These are phyloP conservation scores for Cytospora mali DNA, from an alignment of 2,329 filamentous ascomycete genomes.

Conservation along the genomic window DNA sequence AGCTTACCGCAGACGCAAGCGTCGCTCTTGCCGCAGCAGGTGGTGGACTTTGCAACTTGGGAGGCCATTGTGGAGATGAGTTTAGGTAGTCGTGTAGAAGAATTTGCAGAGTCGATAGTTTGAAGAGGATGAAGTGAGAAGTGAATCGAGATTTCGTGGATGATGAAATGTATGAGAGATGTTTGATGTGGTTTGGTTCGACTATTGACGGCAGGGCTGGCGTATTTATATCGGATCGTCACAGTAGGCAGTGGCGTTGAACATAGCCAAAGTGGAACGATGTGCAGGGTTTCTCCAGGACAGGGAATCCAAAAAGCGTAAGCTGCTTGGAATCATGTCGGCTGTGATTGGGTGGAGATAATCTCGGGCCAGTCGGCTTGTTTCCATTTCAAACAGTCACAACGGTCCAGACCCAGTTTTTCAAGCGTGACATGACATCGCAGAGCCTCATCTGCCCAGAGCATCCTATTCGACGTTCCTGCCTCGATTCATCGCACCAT, in stretches of 20 bases:
- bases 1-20: slow-evolving; percentile 62
- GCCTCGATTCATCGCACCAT: neutral
- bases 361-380: slow-evolving; percentile 23
- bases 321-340: slow-evolving; percentile 18
- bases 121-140: neutral
- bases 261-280: slow-evolving; percentile 7
- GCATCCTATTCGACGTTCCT: slow-evolving; percentile 18
- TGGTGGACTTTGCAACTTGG: slow-evolving; percentile 43
- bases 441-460: slow-evolving; percentile 15
- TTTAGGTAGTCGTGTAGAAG: slow-evolving; percentile 13
- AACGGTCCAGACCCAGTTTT: neutral
- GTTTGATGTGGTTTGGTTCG: neutral
- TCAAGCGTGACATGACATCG: slow-evolving; percentile 13
- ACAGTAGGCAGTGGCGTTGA: slow-evolving; percentile 11
- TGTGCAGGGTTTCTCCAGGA: slow-evolving; percentile 29
- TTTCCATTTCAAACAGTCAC: slow-evolving; percentile 10
- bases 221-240: slow-evolving; percentile 20
- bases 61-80: slow-evolving; percentile 37
- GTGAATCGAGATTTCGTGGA: neutral
- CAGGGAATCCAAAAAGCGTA: slow-evolving; percentile 3
- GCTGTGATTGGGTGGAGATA: slow-evolving; percentile 17
- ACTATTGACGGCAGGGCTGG: neutral
- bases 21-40: slow-evolving; percentile 59
- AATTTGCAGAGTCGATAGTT: neutral
- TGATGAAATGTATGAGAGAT: neutral